A percentile compares a stretch with the other conserved stretches of the same genome.
These are phyloP conservation scores for Onygenales sp. DNA, from an alignment of 2,329 filamentous ascomycete genomes.

Conservation along the genomic window DNA sequence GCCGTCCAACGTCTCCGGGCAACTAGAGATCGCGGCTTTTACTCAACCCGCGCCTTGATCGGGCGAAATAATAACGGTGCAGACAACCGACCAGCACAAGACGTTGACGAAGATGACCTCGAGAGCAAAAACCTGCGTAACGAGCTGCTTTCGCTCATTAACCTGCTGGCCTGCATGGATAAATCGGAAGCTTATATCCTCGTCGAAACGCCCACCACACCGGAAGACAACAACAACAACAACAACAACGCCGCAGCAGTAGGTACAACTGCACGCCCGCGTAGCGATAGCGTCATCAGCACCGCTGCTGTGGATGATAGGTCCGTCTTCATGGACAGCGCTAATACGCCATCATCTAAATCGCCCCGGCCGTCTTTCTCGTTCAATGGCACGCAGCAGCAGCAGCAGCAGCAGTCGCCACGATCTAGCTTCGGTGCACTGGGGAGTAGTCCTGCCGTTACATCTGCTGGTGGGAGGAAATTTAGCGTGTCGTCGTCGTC, in stretches of 20 bases:
- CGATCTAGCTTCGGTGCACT: neutral
- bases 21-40: slow-evolving; percentile 19
- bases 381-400: neutral
- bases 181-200: slow-evolving; percentile 66
- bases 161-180: slow-evolving; percentile 78
- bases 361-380: neutral
- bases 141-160: slow-evolving; percentile 85
- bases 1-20: slow-evolving; percentile 43
- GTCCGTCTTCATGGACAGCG: neutral
- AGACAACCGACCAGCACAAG: slow-evolving; percentile 17
- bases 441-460: too few relatives aligned
- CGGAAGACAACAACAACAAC: neutral
- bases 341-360: neutral
- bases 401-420: neutral
- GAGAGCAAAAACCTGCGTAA: slow-evolving; percentile 49
- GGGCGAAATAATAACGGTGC: slow-evolving; percentile 29
- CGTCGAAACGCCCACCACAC: slow-evolving; percentile 29
- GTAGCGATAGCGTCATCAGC: neutral
- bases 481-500: neutral
- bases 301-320: neutral
- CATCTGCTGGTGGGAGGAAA: neutral
- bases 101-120: slow-evolving; percentile 32
- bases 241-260: neutral
- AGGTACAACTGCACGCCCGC: neutral
- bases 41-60: slow-evolving; percentile 19